Percentiles rank a stretch among this genome's conserved stretches.
Evolutionary conservation across 345 rosid species (phyloP).

Genomic region (Lumnitzera racemosa): DNA sequence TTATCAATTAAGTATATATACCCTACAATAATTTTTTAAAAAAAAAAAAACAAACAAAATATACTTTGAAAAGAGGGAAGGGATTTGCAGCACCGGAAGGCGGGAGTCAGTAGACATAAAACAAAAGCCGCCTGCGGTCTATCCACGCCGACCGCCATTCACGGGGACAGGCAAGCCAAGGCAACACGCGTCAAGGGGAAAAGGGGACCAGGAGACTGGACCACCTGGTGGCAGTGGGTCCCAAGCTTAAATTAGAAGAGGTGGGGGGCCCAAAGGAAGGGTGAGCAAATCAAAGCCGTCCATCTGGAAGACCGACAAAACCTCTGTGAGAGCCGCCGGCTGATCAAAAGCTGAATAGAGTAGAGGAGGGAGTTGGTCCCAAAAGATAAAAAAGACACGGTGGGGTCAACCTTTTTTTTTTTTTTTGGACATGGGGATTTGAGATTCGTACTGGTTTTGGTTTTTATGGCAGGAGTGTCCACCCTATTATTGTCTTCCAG

Average conservation of each 20-base stretch:
- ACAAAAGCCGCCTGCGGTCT: too few species aligned
- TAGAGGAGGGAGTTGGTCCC: conserved; percentile 21
- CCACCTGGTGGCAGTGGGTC: conserved; percentile 52
- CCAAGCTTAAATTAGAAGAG: conserved; percentile 6
- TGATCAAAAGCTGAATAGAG: conserved; percentile 21
- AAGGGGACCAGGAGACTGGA: conserved; percentile 18
- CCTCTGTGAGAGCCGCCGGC: conserved; percentile 93
- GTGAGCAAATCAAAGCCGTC: conserved; percentile 28
- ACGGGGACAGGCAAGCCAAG: conserved; percentile 19
- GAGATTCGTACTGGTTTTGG: conserved; percentile 3
- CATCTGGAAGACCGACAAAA: conserved; percentile 46
- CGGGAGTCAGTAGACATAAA: too few species aligned
- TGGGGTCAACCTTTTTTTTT: too few species aligned
- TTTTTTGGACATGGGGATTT: too few species aligned
- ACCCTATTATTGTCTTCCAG: too few species aligned
- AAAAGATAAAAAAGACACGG: not conserved
- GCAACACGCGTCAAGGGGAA: conserved; percentile 39
- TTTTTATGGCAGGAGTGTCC: conserved; percentile 19
- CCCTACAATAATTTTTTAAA: too few species aligned
- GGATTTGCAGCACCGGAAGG: too few species aligned
- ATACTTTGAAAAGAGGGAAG: too few species aligned
- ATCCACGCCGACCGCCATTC: conserved; percentile 27
- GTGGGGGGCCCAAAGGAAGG: not conserved
- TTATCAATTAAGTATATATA: too few species aligned
- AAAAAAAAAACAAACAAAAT: too few species aligned